Base-by-base conservation (phyloP, 768 basidiomycete genomes). In the Hebeloma cylindrosporum region DNA sequence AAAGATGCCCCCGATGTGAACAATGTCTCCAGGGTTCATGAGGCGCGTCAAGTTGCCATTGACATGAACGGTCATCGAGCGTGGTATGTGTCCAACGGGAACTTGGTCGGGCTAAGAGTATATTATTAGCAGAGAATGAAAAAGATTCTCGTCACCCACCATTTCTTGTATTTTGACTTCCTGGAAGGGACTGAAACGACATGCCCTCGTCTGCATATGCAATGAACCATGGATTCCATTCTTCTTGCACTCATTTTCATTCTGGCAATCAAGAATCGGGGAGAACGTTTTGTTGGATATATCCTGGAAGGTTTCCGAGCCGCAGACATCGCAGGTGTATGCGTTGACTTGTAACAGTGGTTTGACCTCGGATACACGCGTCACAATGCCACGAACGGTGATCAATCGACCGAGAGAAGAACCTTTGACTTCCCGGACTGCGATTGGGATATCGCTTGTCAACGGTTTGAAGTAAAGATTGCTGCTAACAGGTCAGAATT, bases 101-200 rank as follows among this genome's bases (percentile, higher is more conserved):
- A 99, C 96, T 83, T 99, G 96, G 60, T 98, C 95, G 18, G 95
- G 89, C 93, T 93, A 9, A 26, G 32, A 16, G 40, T 29, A 58
- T 16, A 35, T 29, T 45, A 34, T 26, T 3, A 35, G 47, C 25
- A 33, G 36, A 3, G 35, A 43, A 32, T 43, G 43, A 7, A 13
- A 4, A 44, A 13, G n/a, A 27, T 30, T 20, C 2, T 7, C 9
- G 31, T 6, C 1, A 56, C 74, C 50, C 46, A 89, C 93, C 94
- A 99, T 95, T 66, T 99, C 96, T 64, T 99, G 96, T 43, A 99
- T 94, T 67, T 95, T 95, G 49, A 96, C 81, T 66, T 99, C 96
- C 62, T 99, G 96, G 75, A 98, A 99, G 0, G 96, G 94, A 57
- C 85, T 89, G 65, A 99, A 99, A 42, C 94, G 82, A 67, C 91